These are phyloP conservation scores for Papiliotrema flavescens DNA, from an alignment of 1,284 basidiomycete genomes.

Conservation along the genomic window DNA sequence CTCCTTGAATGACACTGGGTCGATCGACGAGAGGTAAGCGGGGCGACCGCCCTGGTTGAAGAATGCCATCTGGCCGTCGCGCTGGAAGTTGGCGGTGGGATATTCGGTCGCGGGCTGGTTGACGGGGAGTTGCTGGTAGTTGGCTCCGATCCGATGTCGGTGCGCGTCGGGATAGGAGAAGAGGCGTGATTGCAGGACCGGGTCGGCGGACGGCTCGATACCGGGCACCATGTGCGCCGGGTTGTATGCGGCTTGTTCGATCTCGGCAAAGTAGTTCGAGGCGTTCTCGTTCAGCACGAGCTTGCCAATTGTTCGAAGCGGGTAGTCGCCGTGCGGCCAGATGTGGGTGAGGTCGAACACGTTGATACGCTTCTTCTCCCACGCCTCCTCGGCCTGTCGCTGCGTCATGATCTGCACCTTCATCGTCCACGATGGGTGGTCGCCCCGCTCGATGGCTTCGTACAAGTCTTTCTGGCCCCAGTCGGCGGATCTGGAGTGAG, in stretches of 20 bases:
- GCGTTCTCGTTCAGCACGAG: slow-evolving; percentile 81
- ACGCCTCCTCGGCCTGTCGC: slow-evolving; percentile 83
- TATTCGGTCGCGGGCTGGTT: slow-evolving; percentile 64
- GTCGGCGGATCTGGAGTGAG: slow-evolving; percentile 63
- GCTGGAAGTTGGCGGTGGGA: slow-evolving; percentile 72
- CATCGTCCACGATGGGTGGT: slow-evolving; percentile 51
- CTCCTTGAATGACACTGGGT: slow-evolving; percentile 36
- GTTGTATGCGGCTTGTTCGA: slow-evolving; percentile 63
- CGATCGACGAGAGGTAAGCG: slow-evolving; percentile 76
- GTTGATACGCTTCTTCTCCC: slow-evolving; percentile 49
- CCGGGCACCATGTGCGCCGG: slow-evolving; percentile 83
- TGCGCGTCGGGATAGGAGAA: slow-evolving; percentile 97
- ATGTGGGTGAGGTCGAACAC: slow-evolving; percentile 83
- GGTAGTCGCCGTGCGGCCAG: slow-evolving; percentile 79
- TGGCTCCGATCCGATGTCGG: slow-evolving; percentile 63
- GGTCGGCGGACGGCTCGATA: slow-evolving; percentile 82
- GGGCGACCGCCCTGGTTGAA: slow-evolving; percentile 75
- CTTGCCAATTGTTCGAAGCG: slow-evolving; percentile 80
- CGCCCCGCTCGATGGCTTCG: slow-evolving; percentile 64
- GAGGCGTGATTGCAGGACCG: slow-evolving; percentile 84
- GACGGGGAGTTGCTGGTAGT: slow-evolving; percentile 86
- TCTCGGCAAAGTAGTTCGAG: slow-evolving; percentile 57
- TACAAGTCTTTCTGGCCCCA: slow-evolving; percentile 73
- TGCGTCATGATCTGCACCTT: slow-evolving; percentile 76
- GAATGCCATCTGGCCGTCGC: slow-evolving; percentile 58